Conservation (phyloP, 2,329 filamentous ascomycete genomes). For the Monilinia aucupariae region DNA sequence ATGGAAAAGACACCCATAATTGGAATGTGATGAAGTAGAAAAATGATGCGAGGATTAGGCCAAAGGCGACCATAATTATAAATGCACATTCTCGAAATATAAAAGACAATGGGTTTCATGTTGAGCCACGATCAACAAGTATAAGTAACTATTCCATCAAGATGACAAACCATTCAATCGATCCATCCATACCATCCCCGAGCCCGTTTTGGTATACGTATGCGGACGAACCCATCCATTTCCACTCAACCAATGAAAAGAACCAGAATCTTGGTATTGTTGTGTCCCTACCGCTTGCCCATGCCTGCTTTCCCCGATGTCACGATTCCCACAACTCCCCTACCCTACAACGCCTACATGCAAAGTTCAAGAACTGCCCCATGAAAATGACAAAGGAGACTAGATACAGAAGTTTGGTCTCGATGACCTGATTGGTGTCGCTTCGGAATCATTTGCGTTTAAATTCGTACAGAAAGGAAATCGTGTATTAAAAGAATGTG, state of each 20-base stretch:
- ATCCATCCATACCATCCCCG: slow-evolving; percentile 5
- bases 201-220: slow-evolving; percentile 13
- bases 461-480: slow-evolving; percentile 3
- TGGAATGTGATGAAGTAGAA: neutral
- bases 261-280: slow-evolving; percentile 14
- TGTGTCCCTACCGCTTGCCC: slow-evolving; percentile 8
- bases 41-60: neutral
- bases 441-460: neutral
- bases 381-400: slow-evolving; percentile 11
- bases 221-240: slow-evolving; percentile 4
- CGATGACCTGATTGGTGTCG: slow-evolving; percentile 6
- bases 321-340: neutral
- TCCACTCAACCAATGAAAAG: slow-evolving; percentile 7
- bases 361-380: slow-evolving; percentile 6
- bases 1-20: neutral
- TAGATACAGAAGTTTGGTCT: slow-evolving; percentile 9
- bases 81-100: neutral
- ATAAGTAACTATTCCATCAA: slow-evolving; percentile 9
- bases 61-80: neutral
- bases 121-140: slow-evolving; percentile 1
- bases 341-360: slow-evolving; percentile 10
- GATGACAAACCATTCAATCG: slow-evolving; percentile 6
- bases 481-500: slow-evolving; percentile 5
- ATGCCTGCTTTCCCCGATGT: slow-evolving; percentile 11
- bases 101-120: neutral